A percentile compares a stretch with the other conserved stretches of the same genome.
These are phyloP conservation scores for Camelina hispida DNA, from an alignment of 345 rosid genomes.

Conservation along the genomic window DNA sequence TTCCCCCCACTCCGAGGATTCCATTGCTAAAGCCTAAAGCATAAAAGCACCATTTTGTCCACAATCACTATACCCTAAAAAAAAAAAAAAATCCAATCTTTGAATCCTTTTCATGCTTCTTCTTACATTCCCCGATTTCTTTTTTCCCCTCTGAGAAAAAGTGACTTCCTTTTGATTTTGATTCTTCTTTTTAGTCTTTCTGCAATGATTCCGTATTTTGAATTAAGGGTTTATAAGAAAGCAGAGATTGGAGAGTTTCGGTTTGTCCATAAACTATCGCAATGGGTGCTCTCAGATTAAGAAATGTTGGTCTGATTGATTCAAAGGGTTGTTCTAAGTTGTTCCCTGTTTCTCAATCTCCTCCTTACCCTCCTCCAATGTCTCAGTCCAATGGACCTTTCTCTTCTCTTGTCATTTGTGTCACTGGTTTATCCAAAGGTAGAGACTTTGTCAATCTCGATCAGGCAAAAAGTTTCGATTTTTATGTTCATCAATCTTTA, in stretches of 20 bases:
- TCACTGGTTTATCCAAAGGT: conserved; percentile 96
- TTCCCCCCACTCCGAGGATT: conserved; percentile 30
- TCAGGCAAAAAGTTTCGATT: not conserved
- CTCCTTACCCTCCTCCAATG: conserved; percentile 53
- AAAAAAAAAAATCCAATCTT: conserved; percentile 15
- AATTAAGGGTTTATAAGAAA: conserved; percentile 32
- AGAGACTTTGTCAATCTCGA: not conserved
- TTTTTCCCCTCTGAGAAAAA: conserved; percentile 32
- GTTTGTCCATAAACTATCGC: conserved; percentile 39
- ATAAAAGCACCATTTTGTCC: conserved; percentile 41
- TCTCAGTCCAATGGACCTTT: conserved; percentile 62
- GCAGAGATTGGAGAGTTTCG: not conserved
- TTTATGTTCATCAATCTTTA: not conserved
- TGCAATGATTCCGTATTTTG: conserved; percentile 45
- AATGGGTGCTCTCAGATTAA: conserved; percentile 60
- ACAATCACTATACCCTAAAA: conserved; percentile 40
- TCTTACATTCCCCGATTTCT: conserved; percentile 41
- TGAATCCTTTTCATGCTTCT: conserved; percentile 38
- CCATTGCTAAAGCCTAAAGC: not conserved
- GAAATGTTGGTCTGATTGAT: conserved; percentile 62
- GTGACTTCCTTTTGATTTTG: conserved; percentile 25
- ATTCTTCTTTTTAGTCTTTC: conserved; percentile 31
- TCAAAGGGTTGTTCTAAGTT: conserved; percentile 84
- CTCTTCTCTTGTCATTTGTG: conserved; percentile 79
- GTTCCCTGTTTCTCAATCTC: conserved; percentile 59